Percentiles rank a stretch among this genome's conserved stretches.
Conservation (phyloP, 2,329 filamentous ascomycete species). For the Aurifilum marmelostoma region DNA sequence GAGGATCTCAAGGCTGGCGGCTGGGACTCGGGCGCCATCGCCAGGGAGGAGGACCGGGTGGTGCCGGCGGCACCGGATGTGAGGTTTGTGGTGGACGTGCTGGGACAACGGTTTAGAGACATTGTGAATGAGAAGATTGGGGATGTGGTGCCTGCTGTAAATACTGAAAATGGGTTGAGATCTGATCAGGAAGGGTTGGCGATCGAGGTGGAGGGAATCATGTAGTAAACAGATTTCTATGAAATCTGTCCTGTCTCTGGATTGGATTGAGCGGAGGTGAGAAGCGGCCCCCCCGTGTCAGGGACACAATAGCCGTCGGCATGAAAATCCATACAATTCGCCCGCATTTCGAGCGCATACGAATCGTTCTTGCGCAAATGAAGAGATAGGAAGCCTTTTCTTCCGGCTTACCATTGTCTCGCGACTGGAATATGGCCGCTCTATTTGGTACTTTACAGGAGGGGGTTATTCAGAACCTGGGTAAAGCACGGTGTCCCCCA, state of each 20-base stretch:
- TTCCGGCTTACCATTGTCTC: neutral
- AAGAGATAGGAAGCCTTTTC: neutral
- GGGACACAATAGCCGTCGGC: too few relatives aligned
- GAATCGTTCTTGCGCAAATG: neutral
- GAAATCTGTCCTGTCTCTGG: too few relatives aligned
- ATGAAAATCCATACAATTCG: neutral
- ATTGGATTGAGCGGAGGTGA: too few relatives aligned
- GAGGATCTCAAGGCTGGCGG: constrained; percentile 29
- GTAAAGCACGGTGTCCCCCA: too few relatives aligned
- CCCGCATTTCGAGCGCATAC: neutral
- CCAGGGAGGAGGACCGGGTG: constrained; percentile 19
- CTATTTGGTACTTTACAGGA: neutral
- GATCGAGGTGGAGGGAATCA: neutral
- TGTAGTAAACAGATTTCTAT: neutral
- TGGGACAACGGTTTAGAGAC: constrained; percentile 21
- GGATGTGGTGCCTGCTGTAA: constrained; percentile 15
- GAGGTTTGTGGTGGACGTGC: constrained; percentile 17
- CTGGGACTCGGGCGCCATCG: constrained; percentile 29
- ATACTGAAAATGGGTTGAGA: neutral
- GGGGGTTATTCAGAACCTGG: neutral
- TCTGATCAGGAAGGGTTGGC: neutral
- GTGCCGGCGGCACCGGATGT: constrained; percentile 25
- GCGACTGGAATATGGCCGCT: neutral
- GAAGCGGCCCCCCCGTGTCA: too few relatives aligned
- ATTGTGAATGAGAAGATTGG: constrained; percentile 21